phyloP scores from a whole-genome alignment of 139 green algal genomes.

The Chlorella sp. region DNA sequence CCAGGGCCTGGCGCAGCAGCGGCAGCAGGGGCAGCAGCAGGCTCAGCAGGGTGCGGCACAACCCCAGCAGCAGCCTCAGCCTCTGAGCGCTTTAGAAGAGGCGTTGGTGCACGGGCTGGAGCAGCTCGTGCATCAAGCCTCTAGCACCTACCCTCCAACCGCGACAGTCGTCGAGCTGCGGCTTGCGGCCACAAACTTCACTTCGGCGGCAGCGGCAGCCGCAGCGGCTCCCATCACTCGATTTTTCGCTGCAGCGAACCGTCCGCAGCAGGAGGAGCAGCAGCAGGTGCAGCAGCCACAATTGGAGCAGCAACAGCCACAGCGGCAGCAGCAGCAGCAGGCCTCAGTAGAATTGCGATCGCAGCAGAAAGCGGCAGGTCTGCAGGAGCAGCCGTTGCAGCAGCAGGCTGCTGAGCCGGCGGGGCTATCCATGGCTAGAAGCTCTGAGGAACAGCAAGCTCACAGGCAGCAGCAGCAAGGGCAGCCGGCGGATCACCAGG shows the following conservation, averaged over 20 bases:
- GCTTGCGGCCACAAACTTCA: constrained; percentile 18
- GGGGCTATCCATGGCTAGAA: too few relatives aligned
- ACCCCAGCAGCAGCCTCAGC: not conserved
- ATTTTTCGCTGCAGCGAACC: not conserved
- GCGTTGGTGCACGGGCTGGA: constrained; percentile 6
- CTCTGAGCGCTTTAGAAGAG: not conserved
- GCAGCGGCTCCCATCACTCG: constrained; percentile 26
- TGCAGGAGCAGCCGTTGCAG: too few relatives aligned
- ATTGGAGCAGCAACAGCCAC: not conserved
- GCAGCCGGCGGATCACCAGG: not conserved
- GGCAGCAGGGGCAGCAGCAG: not conserved
- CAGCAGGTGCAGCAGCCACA: not conserved
- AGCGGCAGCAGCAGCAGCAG: not conserved
- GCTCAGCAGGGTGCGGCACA: not conserved
- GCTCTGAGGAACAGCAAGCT: too few relatives aligned
- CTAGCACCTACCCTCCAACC: not conserved
- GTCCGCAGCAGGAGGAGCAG: not conserved
- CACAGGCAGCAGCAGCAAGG: not conserved
- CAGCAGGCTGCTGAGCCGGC: too few relatives aligned
- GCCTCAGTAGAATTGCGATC: not conserved
- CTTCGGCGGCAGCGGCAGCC: not conserved
- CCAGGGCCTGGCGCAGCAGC: not conserved
- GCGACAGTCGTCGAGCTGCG: constrained; percentile 28
- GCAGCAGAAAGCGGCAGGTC: too few relatives aligned
- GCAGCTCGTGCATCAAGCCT: constrained; percentile 8